Percentiles rank a stretch among this genome's conserved stretches.
phyloP scores from a whole-genome alignment of 2,329 filamentous ascomycete species.

The Furcasterigmium sp. region DNA sequence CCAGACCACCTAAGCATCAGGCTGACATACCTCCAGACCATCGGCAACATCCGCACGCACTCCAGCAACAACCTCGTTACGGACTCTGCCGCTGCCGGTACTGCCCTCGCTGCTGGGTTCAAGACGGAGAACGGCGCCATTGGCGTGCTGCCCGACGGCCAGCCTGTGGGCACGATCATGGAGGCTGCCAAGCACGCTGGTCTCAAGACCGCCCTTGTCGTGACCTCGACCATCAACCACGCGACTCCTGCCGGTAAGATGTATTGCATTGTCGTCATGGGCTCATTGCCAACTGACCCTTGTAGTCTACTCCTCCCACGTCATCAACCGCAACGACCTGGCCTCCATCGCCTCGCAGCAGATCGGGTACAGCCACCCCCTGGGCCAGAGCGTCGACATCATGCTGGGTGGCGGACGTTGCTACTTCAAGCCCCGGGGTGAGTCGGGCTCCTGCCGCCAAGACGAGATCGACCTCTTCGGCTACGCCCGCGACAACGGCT shows the following conservation, averaged over 20 bases:
- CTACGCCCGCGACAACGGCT: conserved; percentile 23
- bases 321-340: conserved; percentile 22
- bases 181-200: conserved; percentile 30
- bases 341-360: conserved; percentile 28
- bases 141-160: conserved; percentile 21
- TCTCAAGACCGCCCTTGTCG: conserved; percentile 29
- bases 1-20: too few species aligned
- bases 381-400: conserved; percentile 27
- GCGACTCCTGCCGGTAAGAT: conserved; percentile 16
- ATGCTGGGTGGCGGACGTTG: conserved; percentile 30
- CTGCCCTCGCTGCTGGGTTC: conserved; percentile 28
- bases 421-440: conserved; percentile 28
- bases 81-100: conserved; percentile 30
- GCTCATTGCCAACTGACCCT: background rate
- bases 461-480: conserved; percentile 27
- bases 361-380: conserved; percentile 25
- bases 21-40: conserved; percentile 3
- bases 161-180: conserved; percentile 27
- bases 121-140: conserved; percentile 31
- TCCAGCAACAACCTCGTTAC: conserved; percentile 27
- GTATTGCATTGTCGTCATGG: too few species aligned
- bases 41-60: conserved; percentile 14
- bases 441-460: conserved; percentile 25
- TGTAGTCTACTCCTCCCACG: conserved; percentile 22
- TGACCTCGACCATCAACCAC: conserved; percentile 30